Evolutionary conservation across 257 asterid species (phyloP).

Genomic region (Prunella vulgaris): DNA sequence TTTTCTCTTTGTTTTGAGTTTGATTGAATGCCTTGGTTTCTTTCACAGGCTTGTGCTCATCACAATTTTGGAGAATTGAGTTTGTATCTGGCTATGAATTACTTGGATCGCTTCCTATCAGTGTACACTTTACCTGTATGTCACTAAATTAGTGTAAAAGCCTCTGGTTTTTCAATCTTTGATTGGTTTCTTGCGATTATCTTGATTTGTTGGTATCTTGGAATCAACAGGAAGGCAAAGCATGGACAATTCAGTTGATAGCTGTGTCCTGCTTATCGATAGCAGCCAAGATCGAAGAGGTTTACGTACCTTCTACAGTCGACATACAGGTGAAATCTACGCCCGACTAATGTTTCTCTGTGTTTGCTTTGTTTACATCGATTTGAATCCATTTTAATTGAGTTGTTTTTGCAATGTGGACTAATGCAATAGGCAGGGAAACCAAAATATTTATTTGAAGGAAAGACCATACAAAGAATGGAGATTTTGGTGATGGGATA

Average conservation of each 20-base stretch:
- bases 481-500: conserved; percentile 58
- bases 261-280: conserved; percentile 71
- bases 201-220: conserved; percentile 2
- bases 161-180: not conserved
- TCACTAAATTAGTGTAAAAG: not conserved
- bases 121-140: conserved; percentile 40
- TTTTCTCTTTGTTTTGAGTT: not conserved
- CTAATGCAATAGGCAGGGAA: conserved; percentile 49
- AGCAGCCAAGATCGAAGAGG: conserved; percentile 74
- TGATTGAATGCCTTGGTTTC: not conserved
- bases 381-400: not conserved
- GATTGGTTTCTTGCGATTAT: conserved; percentile 8
- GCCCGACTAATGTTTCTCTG: not conserved
- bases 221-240: conserved; percentile 37
- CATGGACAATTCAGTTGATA: conserved; percentile 55
- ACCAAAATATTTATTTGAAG: conserved; percentile 49
- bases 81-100: conserved; percentile 41
- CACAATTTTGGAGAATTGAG: conserved; percentile 40
- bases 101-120: conserved; percentile 46
- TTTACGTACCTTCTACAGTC: conserved; percentile 39
- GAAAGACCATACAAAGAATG: conserved; percentile 61
- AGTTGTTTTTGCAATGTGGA: conserved; percentile 2
- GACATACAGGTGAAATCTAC: conserved; percentile 59
- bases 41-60: conserved; percentile 44
- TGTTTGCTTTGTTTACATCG: not conserved